phyloP scores from a whole-genome alignment of 1,284 basidiomycete genomes.

The Puccinia novopanici region DNA sequence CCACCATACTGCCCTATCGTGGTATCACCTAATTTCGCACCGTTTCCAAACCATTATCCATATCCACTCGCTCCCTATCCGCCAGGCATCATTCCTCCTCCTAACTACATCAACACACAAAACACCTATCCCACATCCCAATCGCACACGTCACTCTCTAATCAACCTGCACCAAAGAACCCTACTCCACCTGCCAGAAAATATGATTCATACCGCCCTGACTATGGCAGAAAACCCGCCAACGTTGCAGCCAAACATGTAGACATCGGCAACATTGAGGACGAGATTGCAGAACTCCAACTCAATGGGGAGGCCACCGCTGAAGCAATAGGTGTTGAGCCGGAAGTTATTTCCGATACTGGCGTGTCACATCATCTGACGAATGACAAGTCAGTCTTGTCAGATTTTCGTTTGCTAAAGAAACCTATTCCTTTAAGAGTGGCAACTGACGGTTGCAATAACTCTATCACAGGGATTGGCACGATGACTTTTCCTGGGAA shows the following conservation, averaged over 20 bases:
- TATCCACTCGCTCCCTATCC: not conserved
- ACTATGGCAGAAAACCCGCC: not conserved
- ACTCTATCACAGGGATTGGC: too few species aligned
- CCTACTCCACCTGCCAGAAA: too few species aligned
- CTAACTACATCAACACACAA: not conserved
- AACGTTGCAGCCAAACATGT: not conserved
- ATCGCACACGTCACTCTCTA: too few species aligned
- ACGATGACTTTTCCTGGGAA: conserved; percentile 14
- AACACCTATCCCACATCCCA: not conserved
- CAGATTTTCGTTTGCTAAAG: not conserved
- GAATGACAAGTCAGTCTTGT: not conserved
- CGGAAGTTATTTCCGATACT: conserved; percentile 1
- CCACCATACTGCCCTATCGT: not conserved
- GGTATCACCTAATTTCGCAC: not conserved
- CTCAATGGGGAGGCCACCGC: not conserved
- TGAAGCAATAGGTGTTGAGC: not conserved
- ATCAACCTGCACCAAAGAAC: too few species aligned
- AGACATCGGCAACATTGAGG: not conserved
- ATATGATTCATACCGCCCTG: not conserved
- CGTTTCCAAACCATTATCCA: not conserved
- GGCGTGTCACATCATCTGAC: conserved; percentile 10
- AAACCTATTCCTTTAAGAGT: conserved; percentile 22
- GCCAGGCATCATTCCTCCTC: too few species aligned
- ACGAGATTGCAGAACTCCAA: not conserved
- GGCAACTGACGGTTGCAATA: conserved; percentile 20